Evolutionary conservation across 2,329 filamentous ascomycete genomes (phyloP), one percentile per base, ranked within the genome.

Genomic region (Curvularia spicifera): DNA sequence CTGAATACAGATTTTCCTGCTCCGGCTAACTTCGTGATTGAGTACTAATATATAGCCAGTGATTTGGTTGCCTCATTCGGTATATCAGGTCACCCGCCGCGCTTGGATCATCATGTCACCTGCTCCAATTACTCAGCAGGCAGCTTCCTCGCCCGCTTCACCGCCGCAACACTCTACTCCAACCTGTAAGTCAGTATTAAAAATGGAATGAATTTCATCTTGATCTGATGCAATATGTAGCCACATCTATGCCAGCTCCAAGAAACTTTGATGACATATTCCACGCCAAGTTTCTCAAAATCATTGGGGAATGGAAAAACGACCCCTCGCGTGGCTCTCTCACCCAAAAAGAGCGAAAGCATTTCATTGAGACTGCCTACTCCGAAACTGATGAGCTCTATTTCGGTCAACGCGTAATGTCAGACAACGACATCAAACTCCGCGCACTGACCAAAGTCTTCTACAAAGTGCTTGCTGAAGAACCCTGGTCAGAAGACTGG

Each of bases 401-500:
- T 57, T 77, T 73, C 43, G 71, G 68, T 18, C 56, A 56, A 42
- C 71, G 73, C 26, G 59, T 61, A 26, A 63, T 75, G 15, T 59
- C 63, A 15, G 72, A 75, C 51, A 59, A 67, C 29, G 72, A 77
- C 20, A 68, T 71, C 59, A 76, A 75, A 60, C 63, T 76, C 31
- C 72, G 72, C 53, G 73, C 74, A 40, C 68, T 77, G 7, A 76
- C 73, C 56, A 75, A 74, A 46, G 72, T 77, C 49, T 74, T 77
- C 48, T 75, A 71, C 64, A 74, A 73, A 51, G 69, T 76, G 9
- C 65, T 77, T n/a, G 72, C 73, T 10, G 74, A 77, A 35, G 73
- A 77, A 43, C 73, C 74, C 0, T 77, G 74, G 74, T 70, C 70
- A 7, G 73, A 76, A 43, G 72, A 75, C 20, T 77, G 72, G 72